Base-by-base conservation (phyloP, 805 yeast genomes). In the Yamadazyma endophytica region DNA sequence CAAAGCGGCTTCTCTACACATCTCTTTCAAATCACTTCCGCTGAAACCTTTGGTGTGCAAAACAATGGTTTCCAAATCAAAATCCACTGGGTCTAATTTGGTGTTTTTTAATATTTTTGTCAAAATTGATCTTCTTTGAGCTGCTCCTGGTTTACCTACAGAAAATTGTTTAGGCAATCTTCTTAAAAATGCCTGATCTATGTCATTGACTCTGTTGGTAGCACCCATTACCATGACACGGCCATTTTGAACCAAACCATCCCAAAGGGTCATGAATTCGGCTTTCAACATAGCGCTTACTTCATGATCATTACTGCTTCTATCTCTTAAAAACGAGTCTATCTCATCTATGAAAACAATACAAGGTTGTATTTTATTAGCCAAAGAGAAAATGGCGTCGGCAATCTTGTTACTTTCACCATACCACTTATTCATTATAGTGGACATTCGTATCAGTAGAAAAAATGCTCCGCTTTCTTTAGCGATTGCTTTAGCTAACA, bases 181-280 rank as follows among this genome's bases (percentile, higher is more conserved):
- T 58, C 98, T 75, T 61, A 92, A 65, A 50, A 90, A 86, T 2
- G 98, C 98, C 39, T 75, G 73, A 52, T 90, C 98, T 26, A 90
- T 90, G 54, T 90, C 98, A 38, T 75, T 73, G 24, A 92, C 88
- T 42, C 98, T 69, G 54, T 90, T 90, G 1, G 98, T 90, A 7
- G 97, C 97, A 3, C 97, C 98, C 47, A 90, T 72, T 2, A 90
- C 87, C 64, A 90, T 63, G 4, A 92, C 74, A 28, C 95, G 69
- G 2, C 95, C 95, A 37, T 79, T 75, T 7, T 83, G 72, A 6
- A 74, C 60, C 19, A 90, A 64, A 0, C 98, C 98, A 56, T 90
- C 98, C 97, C 97, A 90, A 30, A 90, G 63, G 0, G 96, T 87
- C 97, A 90, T 90, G 50, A 90, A 92, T 57, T 90, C 97, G 1